Base-by-base conservation (phyloP, 2,329 filamentous ascomycete genomes). In the Grosmannia clavigera region DNA sequence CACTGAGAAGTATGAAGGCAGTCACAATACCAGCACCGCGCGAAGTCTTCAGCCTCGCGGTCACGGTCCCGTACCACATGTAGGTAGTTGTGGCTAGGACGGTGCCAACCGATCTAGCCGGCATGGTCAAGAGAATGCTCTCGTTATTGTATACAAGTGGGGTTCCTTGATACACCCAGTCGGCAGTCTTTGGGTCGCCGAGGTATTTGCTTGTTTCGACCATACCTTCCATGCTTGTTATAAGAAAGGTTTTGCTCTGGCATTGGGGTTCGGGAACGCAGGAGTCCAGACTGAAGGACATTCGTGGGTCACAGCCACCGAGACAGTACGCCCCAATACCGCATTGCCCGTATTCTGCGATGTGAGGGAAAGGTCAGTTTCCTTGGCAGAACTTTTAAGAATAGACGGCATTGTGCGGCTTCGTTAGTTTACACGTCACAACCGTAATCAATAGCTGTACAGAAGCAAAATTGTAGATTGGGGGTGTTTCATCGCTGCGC, bases 1-100 rank as follows among this genome's bases (percentile, higher is more conserved):
- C 92, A 43, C 88, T 92, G 73, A 96, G 84, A 69, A 97, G 78
- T 71, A 99, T 99, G 71, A 99, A 99, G 35, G 91, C 92, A 2
- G 91, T 95, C n/a, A 99, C 88, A 27, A 99, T 94, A 79, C 94
- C 94, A 54, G 79, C 76, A 61, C 91, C 92, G 68, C 88, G 85
- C 65, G 86, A 87, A 0, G 91, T 92, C 79, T 90, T 94, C 72
- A 97, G 78, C 60, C 78, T 88, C 59, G 90, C 90, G 72, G 87
- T 88, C 68, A 96, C 86, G 73, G 88, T 96, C 70, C 94, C 94
- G 73, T 97, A 99, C 94, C 94, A 97, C 74, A 99, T 86, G 75
- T 96, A 97, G 65, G 84, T 80, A 61, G 90, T 92, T 9, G 43
- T 50, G 64, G 91, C 88, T 60, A 99, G 75, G 54, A 99, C 83